Conservation (phyloP, 2,329 filamentous ascomycete genomes). For the Thelonectria discophora region DNA sequence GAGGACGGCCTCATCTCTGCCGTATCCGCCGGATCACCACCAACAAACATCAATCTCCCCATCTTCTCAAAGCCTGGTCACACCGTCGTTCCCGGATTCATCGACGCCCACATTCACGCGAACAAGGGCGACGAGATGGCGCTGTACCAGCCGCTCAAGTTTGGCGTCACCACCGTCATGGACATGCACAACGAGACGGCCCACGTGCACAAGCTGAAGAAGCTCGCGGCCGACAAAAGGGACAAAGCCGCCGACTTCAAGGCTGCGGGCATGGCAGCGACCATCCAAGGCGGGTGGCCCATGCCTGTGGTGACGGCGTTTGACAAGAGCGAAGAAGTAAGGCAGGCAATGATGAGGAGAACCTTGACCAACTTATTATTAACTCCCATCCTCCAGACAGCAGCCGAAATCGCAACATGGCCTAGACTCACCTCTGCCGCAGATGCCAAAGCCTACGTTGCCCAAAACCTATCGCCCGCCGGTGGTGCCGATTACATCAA, state of each 20-base stretch:
- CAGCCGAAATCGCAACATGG: constrained; percentile 46
- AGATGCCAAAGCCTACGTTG: constrained; percentile 53
- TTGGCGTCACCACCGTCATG: constrained; percentile 61
- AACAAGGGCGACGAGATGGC: constrained; percentile 46
- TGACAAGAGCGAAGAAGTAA: constrained; percentile 43
- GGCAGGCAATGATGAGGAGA: too few species aligned
- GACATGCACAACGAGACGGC: constrained; percentile 56
- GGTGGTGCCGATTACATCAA: constrained; percentile 59
- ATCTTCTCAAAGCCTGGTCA: constrained; percentile 55
- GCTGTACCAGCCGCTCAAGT: constrained; percentile 55
- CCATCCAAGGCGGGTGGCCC: constrained; percentile 63
- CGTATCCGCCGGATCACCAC: constrained; percentile 27
- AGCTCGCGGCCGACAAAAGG: constrained; percentile 31
- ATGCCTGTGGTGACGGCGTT: constrained; percentile 13
- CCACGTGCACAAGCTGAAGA: constrained; percentile 45
- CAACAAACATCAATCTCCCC: constrained; percentile 23
- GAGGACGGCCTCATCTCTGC: constrained; percentile 51
- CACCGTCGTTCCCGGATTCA: constrained; percentile 59
- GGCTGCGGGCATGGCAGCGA: constrained; percentile 57
- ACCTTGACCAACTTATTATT: too few species aligned
- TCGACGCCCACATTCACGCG: constrained; percentile 60
- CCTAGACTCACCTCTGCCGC: constrained; percentile 50
- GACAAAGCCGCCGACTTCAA: constrained; percentile 57
- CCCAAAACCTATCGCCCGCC: constrained; percentile 44
- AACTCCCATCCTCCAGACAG: constrained; percentile 3